These are phyloP conservation scores for Diaporthe vaccinii DNA, from an alignment of 2,329 filamentous ascomycete genomes.

Conservation along the genomic window DNA sequence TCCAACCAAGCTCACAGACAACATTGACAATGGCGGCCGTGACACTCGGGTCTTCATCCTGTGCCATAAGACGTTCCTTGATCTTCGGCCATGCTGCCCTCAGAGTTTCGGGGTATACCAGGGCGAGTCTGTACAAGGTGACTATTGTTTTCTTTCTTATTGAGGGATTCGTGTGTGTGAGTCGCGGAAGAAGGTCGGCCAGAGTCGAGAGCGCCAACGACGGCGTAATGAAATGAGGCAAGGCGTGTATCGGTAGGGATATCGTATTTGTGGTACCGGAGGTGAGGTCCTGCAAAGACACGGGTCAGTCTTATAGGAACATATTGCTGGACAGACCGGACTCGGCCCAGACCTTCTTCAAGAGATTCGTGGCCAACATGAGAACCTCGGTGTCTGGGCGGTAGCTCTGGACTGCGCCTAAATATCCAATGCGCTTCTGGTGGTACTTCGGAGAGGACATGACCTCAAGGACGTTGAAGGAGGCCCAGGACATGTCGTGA, in stretches of 20 bases:
- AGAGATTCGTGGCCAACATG: constrained; percentile 95
- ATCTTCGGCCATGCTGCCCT: constrained; percentile 97
- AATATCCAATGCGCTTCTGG: constrained; percentile 95
- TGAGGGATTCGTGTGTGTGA: constrained; percentile 86
- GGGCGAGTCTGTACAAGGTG: constrained; percentile 89
- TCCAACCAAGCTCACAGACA: constrained; percentile 94
- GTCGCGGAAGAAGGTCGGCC: constrained; percentile 85
- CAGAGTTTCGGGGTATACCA: constrained; percentile 97
- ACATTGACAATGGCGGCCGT: constrained; percentile 98
- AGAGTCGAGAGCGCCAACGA: constrained; percentile 92
- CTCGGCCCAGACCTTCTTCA: constrained; percentile 80
- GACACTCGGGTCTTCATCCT: constrained; percentile 90
- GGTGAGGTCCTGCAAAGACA: constrained; percentile 73
- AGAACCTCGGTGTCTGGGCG: constrained; percentile 95
- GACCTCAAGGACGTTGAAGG: constrained; percentile 97
- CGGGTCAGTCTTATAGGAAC: constrained; percentile 42
- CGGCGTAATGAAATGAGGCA: constrained; percentile 95
- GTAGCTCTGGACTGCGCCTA: constrained; percentile 96
- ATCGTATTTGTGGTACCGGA: constrained; percentile 81
- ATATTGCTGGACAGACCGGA: not conserved
- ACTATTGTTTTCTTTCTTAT: constrained; percentile 97
- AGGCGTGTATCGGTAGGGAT: constrained; percentile 85
- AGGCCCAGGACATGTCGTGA: constrained; percentile 99
- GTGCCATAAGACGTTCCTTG: constrained; percentile 92
- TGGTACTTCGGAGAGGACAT: constrained; percentile 97